phyloP scores from a whole-genome alignment of 257 asterid genomes.

The Penstemon davidsonii region DNA sequence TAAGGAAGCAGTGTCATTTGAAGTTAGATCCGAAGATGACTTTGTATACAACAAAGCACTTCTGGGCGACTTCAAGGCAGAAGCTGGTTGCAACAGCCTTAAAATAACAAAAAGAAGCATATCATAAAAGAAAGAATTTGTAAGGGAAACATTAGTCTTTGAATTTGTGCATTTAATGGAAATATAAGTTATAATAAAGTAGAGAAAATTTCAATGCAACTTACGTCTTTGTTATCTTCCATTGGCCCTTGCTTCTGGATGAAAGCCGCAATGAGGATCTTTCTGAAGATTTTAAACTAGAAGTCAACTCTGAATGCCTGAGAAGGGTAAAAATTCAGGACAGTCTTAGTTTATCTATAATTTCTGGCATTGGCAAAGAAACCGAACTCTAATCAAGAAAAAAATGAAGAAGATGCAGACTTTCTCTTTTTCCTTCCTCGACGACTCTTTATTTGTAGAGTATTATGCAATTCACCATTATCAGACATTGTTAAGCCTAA shows the following conservation, averaged over 20 bases:
- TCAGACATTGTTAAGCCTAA: constrained; percentile 44
- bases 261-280: constrained; percentile 41
- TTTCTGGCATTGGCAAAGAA: constrained; percentile 1
- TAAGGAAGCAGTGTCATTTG: constrained; percentile 42
- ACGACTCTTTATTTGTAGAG: constrained; percentile 46
- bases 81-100: constrained; percentile 48
- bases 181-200: constrained; percentile 19
- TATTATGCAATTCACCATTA: constrained; percentile 40
- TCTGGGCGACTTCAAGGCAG: constrained; percentile 39
- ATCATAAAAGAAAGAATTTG: constrained; percentile 27
- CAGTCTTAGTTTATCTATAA: constrained; percentile 8
- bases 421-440: constrained; percentile 79
- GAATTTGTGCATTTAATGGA: constrained; percentile 1
- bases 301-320: constrained; percentile 56
- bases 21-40: constrained; percentile 38
- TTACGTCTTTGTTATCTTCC: constrained; percentile 50
- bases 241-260: constrained; percentile 47
- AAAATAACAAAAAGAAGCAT: constrained; percentile 28
- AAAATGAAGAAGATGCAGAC: constrained; percentile 48
- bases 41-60: constrained; percentile 35
- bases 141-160: constrained; percentile 2
- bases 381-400: constrained; percentile 21
- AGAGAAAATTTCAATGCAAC: constrained; percentile 31
- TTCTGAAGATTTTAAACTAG: constrained; percentile 36
- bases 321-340: constrained; percentile 28